Conservation (phyloP, 495 filamentous ascomycete genomes). For the Neurospora tetraspora region DNA sequence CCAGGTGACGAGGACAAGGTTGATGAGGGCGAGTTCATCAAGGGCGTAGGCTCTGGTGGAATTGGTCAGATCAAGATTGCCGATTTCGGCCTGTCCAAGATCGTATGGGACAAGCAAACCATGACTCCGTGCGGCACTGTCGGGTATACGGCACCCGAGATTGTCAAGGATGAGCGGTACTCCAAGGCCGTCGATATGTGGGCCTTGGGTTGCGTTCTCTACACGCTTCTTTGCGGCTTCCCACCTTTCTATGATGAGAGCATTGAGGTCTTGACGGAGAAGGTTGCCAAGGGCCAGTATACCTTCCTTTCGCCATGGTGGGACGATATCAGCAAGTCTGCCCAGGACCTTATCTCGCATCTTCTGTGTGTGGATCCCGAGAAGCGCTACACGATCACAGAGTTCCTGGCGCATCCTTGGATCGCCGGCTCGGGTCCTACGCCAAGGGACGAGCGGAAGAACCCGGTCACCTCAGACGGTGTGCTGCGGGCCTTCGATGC, state of each 20-base stretch:
- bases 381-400: slow-evolving; percentile 76
- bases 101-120: slow-evolving; percentile 97
- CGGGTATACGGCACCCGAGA: slow-evolving; percentile 97
- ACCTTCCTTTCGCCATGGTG: slow-evolving; percentile 98
- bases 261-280: slow-evolving; percentile 93
- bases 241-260: slow-evolving; percentile 98
- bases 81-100: slow-evolving; percentile 93
- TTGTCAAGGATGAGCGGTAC: slow-evolving; percentile 97
- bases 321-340: slow-evolving; percentile 95
- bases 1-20: slow-evolving; percentile 94
- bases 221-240: slow-evolving; percentile 93
- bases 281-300: slow-evolving; percentile 92
- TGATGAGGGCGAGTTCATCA: slow-evolving; percentile 89
- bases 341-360: slow-evolving; percentile 89
- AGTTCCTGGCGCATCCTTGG: slow-evolving; percentile 92
- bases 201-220: slow-evolving; percentile 93
- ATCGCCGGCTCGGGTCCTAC: slow-evolving; percentile 52
- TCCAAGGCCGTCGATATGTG: slow-evolving; percentile 99
- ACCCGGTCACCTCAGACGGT: slow-evolving; percentile 27
- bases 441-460: slow-evolving; percentile 54
- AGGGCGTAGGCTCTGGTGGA: slow-evolving; percentile 75
- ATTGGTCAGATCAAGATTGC: slow-evolving; percentile 96
- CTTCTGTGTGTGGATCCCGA: slow-evolving; percentile 88
- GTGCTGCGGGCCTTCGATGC: slow-evolving; percentile 44
- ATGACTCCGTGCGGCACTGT: slow-evolving; percentile 99